Percentiles rank a stretch among this genome's conserved stretches.
phyloP scores from a whole-genome alignment of 371 early-diverging fungal species.

The Mortierella sp. region DNA sequence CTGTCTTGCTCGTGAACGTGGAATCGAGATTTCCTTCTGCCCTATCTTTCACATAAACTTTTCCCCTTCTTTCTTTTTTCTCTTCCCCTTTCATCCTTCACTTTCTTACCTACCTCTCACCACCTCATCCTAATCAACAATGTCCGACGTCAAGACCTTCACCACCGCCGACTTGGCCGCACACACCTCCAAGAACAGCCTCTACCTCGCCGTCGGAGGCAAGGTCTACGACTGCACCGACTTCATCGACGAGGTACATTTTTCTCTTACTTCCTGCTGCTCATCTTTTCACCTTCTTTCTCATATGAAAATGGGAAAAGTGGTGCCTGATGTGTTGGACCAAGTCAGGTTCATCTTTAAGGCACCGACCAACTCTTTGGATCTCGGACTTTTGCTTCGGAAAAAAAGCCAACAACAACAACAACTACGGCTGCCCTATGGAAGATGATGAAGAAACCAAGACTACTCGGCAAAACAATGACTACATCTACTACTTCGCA shows the following conservation, averaged over 20 bases:
- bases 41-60: neutral
- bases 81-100: neutral
- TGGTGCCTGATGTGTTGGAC: neutral
- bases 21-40: neutral
- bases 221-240: slow-evolving; percentile 89
- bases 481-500: neutral
- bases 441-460: neutral
- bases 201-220: slow-evolving; percentile 83
- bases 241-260: slow-evolving; percentile 77
- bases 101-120: neutral
- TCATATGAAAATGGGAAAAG: neutral
- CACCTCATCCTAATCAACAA: slow-evolving; percentile 16
- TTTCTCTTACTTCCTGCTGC: neutral
- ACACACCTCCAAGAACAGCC: slow-evolving; percentile 69
- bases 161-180: slow-evolving; percentile 72
- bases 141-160: slow-evolving; percentile 59
- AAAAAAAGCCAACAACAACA: neutral
- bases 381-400: slow-evolving; percentile 13
- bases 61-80: neutral
- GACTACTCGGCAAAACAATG: neutral
- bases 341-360: neutral
- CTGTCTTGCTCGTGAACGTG: neutral
- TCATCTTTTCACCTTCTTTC: neutral
- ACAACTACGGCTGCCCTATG: neutral
- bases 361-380: slow-evolving; percentile 11